Evolutionary conservation across 148 eudicot genomes (phyloP).

Genomic region (Linanthus parryae): DNA sequence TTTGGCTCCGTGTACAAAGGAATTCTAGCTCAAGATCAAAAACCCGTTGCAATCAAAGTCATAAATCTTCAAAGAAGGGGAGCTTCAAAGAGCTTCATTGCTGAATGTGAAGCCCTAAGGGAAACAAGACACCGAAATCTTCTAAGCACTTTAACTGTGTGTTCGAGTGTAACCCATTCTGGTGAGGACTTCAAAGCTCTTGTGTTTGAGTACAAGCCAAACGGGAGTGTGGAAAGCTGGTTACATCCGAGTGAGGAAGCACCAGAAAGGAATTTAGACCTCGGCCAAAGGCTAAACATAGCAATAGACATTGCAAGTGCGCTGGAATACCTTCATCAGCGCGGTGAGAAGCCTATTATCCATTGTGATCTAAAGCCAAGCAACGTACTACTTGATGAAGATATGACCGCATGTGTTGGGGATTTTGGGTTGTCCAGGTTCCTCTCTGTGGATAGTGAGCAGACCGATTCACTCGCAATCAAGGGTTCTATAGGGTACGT

Average conservation of each 20-base stretch:
- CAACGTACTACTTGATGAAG: constrained; percentile 1
- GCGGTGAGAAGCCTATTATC: constrained; percentile 5
- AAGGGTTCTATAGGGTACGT: constrained; percentile 4
- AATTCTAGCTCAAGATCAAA: neutral
- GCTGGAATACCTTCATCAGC: constrained; percentile 4
- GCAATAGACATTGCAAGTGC: constrained; percentile 5
- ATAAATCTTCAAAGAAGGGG: constrained; percentile 3
- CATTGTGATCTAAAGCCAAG: constrained; percentile 12
- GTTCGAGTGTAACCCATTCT: neutral
- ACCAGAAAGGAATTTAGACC: neutral
- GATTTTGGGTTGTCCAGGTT: constrained; percentile 15
- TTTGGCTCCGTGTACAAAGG: constrained; percentile 1
- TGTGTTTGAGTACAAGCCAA: neutral
- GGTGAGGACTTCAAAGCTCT: neutral
- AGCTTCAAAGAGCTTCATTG: constrained; percentile 12
- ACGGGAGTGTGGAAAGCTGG: constrained; percentile 6
- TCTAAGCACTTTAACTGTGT: constrained; percentile 2
- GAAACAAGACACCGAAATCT: constrained; percentile 9
- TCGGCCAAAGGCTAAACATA: constrained; percentile 8
- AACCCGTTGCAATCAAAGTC: constrained; percentile 9
- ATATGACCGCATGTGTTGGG: constrained; percentile 5
- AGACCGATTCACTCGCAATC: constrained; percentile 1
- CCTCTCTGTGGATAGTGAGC: neutral
- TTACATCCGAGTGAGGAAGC: constrained; percentile 4
- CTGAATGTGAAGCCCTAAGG: constrained; percentile 6